Evolutionary conservation across 495 filamentous ascomycete genomes (phyloP).

Genomic region (Xylaria castorea): DNA sequence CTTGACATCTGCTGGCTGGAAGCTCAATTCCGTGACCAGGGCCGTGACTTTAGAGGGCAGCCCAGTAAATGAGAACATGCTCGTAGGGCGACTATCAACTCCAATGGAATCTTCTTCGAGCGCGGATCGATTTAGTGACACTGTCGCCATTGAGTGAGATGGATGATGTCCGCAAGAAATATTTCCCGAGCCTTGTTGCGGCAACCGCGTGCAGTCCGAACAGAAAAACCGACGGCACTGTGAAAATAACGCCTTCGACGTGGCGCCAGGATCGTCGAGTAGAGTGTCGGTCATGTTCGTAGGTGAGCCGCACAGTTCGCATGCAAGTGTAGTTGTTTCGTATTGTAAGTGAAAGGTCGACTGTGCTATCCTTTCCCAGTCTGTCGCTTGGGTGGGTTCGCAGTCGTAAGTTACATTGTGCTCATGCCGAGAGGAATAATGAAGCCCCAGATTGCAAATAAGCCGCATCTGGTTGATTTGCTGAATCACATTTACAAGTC

Average conservation of each 20-base stretch:
- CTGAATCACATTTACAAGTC: slow-evolving; percentile 46
- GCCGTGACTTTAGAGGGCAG: slow-evolving; percentile 9
- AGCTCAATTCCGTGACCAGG: not conserved
- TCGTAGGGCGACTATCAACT: slow-evolving; percentile 14
- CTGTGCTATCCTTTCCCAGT: slow-evolving; percentile 20
- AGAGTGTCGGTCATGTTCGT: slow-evolving; percentile 1
- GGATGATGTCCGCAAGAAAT: slow-evolving; percentile 39
- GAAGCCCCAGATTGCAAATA: slow-evolving; percentile 49
- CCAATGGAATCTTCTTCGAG: slow-evolving; percentile 29
- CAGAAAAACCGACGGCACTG: slow-evolving; percentile 35
- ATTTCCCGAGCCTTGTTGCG: not conserved
- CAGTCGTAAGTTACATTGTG: not conserved
- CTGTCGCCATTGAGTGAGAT: slow-evolving; percentile 28
- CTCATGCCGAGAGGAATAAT: slow-evolving; percentile 36
- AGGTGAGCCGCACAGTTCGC: not conserved
- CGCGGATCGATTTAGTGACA: slow-evolving; percentile 28
- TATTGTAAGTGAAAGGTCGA: not conserved
- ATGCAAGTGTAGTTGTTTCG: slow-evolving; percentile 1
- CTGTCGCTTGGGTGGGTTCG: not conserved
- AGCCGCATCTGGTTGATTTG: slow-evolving; percentile 50
- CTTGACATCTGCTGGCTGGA: slow-evolving; percentile 2
- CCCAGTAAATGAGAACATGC: not conserved
- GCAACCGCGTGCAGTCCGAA: slow-evolving; percentile 28
- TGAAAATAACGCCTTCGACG: slow-evolving; percentile 25
- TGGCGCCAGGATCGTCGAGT: slow-evolving; percentile 3